Evolutionary conservation across 2,329 filamentous ascomycete species (phyloP), one percentile per base, ranked within the genome.

Genomic region (Lecanicillium sp.): DNA sequence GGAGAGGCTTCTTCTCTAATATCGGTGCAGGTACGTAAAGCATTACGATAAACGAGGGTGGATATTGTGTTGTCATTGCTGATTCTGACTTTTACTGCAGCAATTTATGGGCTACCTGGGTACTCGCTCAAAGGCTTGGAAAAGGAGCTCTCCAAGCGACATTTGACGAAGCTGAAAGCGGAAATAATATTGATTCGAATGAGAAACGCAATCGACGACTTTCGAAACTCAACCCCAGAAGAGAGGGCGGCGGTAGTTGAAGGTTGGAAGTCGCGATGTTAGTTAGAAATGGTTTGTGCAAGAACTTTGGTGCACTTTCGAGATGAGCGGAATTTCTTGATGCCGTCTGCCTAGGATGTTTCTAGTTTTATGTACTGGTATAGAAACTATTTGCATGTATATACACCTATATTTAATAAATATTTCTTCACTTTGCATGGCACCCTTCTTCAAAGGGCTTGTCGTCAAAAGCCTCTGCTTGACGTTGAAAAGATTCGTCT

Each of bases 41-140:
- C n/a, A n/a, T n/a, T n/a, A n/a, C n/a, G n/a, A n/a, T n/a, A n/a
- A n/a, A n/a, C n/a, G n/a, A n/a, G n/a, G n/a, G n/a, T n/a, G n/a
- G n/a, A n/a, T n/a, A 16, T 3, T 33, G 20, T 11, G 18, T 15
- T 9, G 42, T 51, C 13, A n/a, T n/a, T n/a, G n/a, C n/a, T n/a
- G n/a, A n/a, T n/a, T n/a, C n/a, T n/a, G n/a, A n/a, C n/a, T 49
- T 40, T 20, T 5, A 3, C 9, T 4, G 15, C 12, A 51, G 70
- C 70, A 18, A 46, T 69, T 2, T 52, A 73, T 13, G 71, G 71
- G 0, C 58, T 70, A 1, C 49, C 65, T 1, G 70, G 70, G 1
- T 76, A 73, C 42, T 58, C 65, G 0, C 56, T 75, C 27, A 77
- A 77, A 43, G 73, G 73, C 2, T 45, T 74, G 0, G 67, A 75